Conservation (phyloP, 176 grass and related monocot genomes). For the Themeda triandra region DNA sequence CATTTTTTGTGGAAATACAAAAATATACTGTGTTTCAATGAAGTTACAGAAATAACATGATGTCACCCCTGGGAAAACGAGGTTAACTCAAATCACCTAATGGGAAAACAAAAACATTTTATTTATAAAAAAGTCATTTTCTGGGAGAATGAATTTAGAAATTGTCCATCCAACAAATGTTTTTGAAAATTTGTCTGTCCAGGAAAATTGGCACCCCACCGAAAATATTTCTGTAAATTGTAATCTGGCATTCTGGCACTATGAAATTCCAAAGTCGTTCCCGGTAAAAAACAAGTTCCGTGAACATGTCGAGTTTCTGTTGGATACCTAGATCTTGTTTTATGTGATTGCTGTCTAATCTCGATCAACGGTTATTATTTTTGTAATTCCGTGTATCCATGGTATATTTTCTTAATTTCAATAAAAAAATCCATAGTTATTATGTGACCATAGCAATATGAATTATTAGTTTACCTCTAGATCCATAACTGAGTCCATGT, state of each 20-base stretch:
- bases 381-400: background rate
- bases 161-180: no score
- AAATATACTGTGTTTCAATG: background rate
- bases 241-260: background rate
- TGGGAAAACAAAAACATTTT: background rate
- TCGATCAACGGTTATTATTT: background rate
- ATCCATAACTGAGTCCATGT: slow-evolving; percentile 6
- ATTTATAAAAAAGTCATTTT: no score
- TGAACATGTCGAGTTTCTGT: background rate
- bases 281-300: background rate
- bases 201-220: no score
- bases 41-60: background rate
- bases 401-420: background rate
- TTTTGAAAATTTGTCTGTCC: no score
- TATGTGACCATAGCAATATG: background rate
- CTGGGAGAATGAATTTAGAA: no score
- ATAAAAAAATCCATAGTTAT: background rate
- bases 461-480: slow-evolving; percentile 22
- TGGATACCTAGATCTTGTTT: background rate
- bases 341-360: background rate
- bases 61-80: background rate
- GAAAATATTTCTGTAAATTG: background rate
- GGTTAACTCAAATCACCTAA: background rate
- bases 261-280: background rate
- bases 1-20: background rate